These are phyloP conservation scores for Yamadazyma mexicana DNA, from an alignment of 1,139 yeast species.

Conservation along the genomic window DNA sequence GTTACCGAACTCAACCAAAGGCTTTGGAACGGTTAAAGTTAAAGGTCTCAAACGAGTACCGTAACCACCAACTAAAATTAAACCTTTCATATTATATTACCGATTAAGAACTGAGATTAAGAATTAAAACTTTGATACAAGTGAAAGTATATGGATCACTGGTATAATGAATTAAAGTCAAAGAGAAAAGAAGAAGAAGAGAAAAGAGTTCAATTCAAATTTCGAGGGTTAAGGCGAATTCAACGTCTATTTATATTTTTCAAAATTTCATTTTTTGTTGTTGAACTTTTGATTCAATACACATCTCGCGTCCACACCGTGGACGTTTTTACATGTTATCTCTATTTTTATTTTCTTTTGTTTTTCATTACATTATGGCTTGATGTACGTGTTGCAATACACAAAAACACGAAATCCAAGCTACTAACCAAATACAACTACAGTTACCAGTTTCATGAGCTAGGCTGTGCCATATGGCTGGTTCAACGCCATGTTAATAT, in stretches of 20 bases:
- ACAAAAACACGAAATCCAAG: too few relatives aligned
- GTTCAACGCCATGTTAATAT: too few relatives aligned
- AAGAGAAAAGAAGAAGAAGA: constrained; percentile 7
- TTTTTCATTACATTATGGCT: too few relatives aligned
- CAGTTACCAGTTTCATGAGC: too few relatives aligned
- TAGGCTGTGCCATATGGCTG: too few relatives aligned
- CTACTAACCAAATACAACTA: too few relatives aligned
- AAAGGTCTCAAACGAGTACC: constrained; percentile 99
- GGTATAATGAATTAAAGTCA: constrained; percentile 6
- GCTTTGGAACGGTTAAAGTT: constrained; percentile 96
- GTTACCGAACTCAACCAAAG: constrained; percentile 97
- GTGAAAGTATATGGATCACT: neutral
- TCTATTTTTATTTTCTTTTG: neutral
- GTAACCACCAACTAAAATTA: constrained; percentile 98
- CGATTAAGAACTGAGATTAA: constrained; percentile 1
- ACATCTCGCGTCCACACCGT: neutral
- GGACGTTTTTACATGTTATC: constrained; percentile 1
- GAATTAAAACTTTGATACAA: neutral
- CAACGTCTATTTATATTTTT: constrained; percentile 10
- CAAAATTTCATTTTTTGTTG: constrained; percentile 2
- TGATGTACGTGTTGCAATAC: too few relatives aligned
- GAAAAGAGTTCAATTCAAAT: constrained; percentile 4
- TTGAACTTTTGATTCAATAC: constrained; percentile 2
- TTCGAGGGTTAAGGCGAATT: constrained; percentile 4
- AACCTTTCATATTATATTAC: constrained; percentile 84